Conservation (phyloP, 306 rosid genomes). For the Corylus heterophylla region DNA sequence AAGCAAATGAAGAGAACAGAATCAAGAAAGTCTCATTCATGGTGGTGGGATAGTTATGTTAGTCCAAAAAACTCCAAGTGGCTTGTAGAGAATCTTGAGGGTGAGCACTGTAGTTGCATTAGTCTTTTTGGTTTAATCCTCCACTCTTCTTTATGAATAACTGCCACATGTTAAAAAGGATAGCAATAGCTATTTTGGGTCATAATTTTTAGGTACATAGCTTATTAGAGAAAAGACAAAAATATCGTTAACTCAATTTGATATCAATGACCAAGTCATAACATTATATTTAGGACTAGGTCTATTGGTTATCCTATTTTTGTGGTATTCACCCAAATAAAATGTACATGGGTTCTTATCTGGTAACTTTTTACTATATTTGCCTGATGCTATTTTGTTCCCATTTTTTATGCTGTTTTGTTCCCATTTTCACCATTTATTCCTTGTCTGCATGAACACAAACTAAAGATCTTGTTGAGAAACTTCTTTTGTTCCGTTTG, state of each 20-base stretch:
- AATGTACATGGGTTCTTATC: not conserved
- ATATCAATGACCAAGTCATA: not conserved
- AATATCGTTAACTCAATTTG: not conserved
- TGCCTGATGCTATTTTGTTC: not conserved
- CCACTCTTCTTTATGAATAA: not conserved
- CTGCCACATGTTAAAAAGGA: conserved; percentile 18
- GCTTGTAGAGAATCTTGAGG: conserved; percentile 88
- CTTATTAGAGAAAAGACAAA: not conserved
- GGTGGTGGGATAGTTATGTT: conserved; percentile 98
- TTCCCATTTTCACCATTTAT: not conserved
- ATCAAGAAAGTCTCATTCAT: conserved; percentile 71
- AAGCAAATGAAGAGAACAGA: conserved; percentile 64
- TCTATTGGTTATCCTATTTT: not conserved
- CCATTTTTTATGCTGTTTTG: not conserved
- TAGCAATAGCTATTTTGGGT: not conserved
- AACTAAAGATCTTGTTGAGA: conserved; percentile 6
- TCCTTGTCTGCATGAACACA: not conserved
- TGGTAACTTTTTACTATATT: conserved; percentile 16
- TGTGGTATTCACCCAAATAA: not conserved
- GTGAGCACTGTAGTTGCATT: conserved; percentile 39
- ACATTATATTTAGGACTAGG: not conserved
- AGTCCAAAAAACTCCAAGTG: conserved; percentile 79
- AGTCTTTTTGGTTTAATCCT: conserved; percentile 10
- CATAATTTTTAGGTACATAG: not conserved
- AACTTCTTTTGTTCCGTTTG: conserved; percentile 1